Evolutionary conservation across 179 eudicot genomes (phyloP).

Genomic region (Spinacia oleracea): DNA sequence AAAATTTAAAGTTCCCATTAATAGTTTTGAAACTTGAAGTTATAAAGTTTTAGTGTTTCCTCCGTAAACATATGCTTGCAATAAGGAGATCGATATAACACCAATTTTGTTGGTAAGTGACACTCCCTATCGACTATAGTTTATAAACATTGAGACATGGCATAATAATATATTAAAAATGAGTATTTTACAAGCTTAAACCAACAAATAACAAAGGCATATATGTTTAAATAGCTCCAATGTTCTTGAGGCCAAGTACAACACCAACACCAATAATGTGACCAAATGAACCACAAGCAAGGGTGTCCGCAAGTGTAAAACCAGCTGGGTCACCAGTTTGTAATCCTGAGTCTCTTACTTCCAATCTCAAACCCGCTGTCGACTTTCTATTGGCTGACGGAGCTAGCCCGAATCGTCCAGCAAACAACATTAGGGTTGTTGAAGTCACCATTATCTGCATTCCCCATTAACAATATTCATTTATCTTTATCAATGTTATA

Average conservation of each 20-base stretch:
- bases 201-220: background rate
- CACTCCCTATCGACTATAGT: background rate
- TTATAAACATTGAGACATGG: background rate
- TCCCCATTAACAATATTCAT: background rate
- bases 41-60: no score
- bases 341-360: constrained; percentile 81
- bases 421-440: constrained; percentile 87
- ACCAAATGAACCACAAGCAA: constrained; percentile 88
- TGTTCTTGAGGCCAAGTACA: constrained; percentile 95
- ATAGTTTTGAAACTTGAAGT: no score
- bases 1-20: no score
- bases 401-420: constrained; percentile 92
- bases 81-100: background rate
- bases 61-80: background rate
- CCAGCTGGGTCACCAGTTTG: constrained; percentile 99
- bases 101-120: no score
- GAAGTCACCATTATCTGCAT: constrained; percentile 88
- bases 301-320: constrained; percentile 92
- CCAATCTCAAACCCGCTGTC: constrained; percentile 87
- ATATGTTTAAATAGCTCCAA: constrained; percentile 57
- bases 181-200: constrained; percentile 17
- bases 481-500: background rate
- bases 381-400: constrained; percentile 97
- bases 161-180: background rate
- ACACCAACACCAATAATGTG: constrained; percentile 99